Base-by-base conservation (phyloP, 2,329 filamentous ascomycete species). In the Amauroascus verrucosus region DNA sequence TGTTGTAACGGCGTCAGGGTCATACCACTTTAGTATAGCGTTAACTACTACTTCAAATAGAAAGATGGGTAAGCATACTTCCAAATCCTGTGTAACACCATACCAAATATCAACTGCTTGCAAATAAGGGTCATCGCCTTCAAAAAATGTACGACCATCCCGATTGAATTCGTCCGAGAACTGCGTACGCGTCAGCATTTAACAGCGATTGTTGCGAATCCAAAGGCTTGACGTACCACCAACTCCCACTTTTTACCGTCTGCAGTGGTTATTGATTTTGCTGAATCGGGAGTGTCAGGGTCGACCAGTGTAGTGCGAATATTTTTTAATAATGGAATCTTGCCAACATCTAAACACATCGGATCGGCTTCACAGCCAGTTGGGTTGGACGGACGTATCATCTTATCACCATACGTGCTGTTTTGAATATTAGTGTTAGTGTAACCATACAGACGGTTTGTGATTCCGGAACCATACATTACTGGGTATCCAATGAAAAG, bases 121-220 rank as follows among this genome's bases (percentile, higher is more conserved):
- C 62, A 82, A 85, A 63, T 76, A 87, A 0, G 84, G 77, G 63
- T 87, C 84, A 61, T 87, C 84, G 5, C 78, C 81, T 38, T 82
- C 77, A 63, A 85, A 87, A 61, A 87, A 87, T 2, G 82, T 84
- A 47, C 84, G 76, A 16, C 82, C 83, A 47, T 78, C 75, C 1
- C 67, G 76, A 58, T 85, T 85, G 67, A 87, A 87, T 62, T 87
- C 84, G 63, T 87, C 84, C 2, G 83, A 86, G 62, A 84, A 85
- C 73, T 80, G 56, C 28, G 30, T 6, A 28, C 7, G 32, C 20
- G 26, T 40, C 3, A 30, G 20, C 43, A 45, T 9, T n/a, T 9
- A 20, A 8, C 3, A 24, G 7, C 26, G 16, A 3, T 11, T 22
- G 32, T 22, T 6, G 11, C 9, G 11, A 28, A 8, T 26, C 2